Conservation (phyloP, 345 rosid genomes). For the Eucalyptus albens region DNA sequence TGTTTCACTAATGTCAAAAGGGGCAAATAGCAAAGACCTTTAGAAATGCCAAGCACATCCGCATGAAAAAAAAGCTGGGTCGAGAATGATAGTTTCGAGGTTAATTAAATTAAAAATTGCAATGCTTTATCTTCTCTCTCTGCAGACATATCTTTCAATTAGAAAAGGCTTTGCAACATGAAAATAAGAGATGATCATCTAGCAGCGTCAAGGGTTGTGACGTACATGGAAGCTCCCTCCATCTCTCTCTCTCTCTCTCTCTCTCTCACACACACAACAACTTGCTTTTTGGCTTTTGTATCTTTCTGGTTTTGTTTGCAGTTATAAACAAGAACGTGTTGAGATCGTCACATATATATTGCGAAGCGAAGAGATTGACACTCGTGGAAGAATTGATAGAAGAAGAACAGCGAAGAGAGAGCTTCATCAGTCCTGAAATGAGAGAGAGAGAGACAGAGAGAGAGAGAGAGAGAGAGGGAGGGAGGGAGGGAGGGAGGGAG, state of each 20-base stretch:
- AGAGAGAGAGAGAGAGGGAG: too few relatives aligned
- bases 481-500: accelerated
- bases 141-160: background rate
- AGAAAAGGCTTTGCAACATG: background rate
- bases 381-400: background rate
- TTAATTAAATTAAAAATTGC: background rate
- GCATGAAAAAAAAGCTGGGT: background rate
- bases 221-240: slow-evolving; percentile 31
- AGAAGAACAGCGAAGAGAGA: background rate
- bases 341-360: background rate
- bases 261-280: background rate
- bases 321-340: background rate
- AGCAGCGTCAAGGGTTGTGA: background rate
- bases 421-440: background rate
- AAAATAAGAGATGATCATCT: background rate
- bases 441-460: background rate
- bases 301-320: background rate
- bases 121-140: background rate
- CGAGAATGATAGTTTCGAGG: background rate
- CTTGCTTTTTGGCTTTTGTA: background rate
- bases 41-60: background rate
- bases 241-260: background rate
- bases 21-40: background rate
- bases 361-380: background rate
- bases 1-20: background rate